Base-by-base conservation (phyloP, 768 basidiomycete species). In the Pleurotus tuber-regium region DNA sequence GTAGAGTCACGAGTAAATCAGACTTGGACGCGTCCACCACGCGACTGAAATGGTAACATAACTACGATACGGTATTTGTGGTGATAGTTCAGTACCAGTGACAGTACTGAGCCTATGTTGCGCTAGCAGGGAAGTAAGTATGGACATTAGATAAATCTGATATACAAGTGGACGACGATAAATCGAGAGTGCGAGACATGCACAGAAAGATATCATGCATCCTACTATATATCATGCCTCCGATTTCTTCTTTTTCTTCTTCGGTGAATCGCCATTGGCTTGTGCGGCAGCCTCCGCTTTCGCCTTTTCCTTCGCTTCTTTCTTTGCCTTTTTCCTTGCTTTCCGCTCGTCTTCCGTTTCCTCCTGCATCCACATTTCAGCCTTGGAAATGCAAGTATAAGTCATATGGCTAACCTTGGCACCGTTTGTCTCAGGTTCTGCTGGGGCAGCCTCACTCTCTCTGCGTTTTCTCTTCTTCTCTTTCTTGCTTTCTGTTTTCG, bases 321-420 rank as follows among this genome's bases (percentile, higher is more conserved):
- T 90, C 58, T 75, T 74, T 2, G 86, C 87, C 71, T 85, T 85
- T 69, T 84, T 91, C 63, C 74, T 77, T 29, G 85, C 88, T 69
- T 92, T 93, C 53, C 82, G 80, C 66, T 93, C 89, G 55, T 86
- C 88, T 67, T 90, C 87, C 24, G 89, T 89, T 72, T 93, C 90
- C 43, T 75, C 80, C 61, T 82, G 43, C 35, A 51, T 14, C 51
- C 43, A 50, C 31, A 52, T 59, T 38, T 56, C 52, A n/a, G 19
- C 19, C 52, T 18, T 21, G 19, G 38, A 25, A 52, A 38, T 52
- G 7, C 29, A 42, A 29, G n/a, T 47, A 42, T 24, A 54, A 54
- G 50, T 36, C 51, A 53, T 53, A 28, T 59, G 54, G 65, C 70
- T 49, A 38, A 78, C 81, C 71, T 77, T 77, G 36, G 56, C 41